These are phyloP conservation scores for Trichoderma sp. DNA, from an alignment of 2,329 filamentous ascomycete genomes.

Conservation along the genomic window DNA sequence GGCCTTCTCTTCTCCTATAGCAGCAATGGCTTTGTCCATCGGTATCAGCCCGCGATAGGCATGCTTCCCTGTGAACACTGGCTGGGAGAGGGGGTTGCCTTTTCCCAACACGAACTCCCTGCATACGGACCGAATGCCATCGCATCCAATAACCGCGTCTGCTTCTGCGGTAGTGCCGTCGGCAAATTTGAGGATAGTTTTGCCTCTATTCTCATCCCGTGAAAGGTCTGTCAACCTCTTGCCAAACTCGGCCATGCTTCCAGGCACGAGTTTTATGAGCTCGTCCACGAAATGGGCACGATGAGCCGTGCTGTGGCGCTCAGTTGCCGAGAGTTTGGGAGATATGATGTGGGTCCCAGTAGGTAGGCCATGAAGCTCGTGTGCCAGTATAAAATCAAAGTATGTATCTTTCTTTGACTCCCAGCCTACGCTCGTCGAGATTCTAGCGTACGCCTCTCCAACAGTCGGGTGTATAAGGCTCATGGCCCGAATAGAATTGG, in stretches of 20 bases:
- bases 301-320: constrained; percentile 16
- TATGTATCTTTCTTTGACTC: constrained; percentile 24
- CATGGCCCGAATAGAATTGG: constrained; percentile 58
- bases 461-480: constrained; percentile 50
- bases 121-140: constrained; percentile 26
- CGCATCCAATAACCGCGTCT: constrained; percentile 30
- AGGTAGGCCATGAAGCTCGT: constrained; percentile 22
- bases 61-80: neutral
- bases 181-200: constrained; percentile 15
- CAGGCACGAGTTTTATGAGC: constrained; percentile 21
- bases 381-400: constrained; percentile 24
- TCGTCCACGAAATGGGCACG: constrained; percentile 25
- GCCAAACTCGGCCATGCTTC: constrained; percentile 16
- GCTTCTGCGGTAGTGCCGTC: constrained; percentile 24
- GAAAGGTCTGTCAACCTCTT: constrained; percentile 17
- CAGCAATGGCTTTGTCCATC: constrained; percentile 9
- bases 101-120: constrained; percentile 1
- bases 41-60: constrained; percentile 11
- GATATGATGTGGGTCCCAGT: constrained; percentile 20
- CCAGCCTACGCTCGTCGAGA: constrained; percentile 27
- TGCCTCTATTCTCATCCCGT: constrained; percentile 1
- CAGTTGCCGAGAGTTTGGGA: neutral
- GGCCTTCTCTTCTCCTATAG: constrained; percentile 4
- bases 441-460: constrained; percentile 43
- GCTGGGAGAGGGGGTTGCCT: neutral